Conservation (phyloP, 2,329 filamentous ascomycete genomes). For the Clonostachys rhizophaga region DNA sequence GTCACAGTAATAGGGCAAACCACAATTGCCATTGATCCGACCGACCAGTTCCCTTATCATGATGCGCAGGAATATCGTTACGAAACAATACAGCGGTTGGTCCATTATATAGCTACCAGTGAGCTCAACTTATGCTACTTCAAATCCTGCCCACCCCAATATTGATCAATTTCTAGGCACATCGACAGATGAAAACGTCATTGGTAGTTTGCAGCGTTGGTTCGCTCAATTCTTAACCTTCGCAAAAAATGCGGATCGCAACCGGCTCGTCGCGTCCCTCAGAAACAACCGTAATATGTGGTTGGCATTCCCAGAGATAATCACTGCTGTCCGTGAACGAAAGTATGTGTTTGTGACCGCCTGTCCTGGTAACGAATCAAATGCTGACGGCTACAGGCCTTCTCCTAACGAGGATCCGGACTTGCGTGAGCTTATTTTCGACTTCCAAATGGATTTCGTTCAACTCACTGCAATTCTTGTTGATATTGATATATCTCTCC, state of each 20-base stretch:
- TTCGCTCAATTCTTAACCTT: conserved; percentile 12
- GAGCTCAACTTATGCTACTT: background rate
- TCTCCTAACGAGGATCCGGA: conserved; percentile 11
- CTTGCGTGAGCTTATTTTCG: conserved; percentile 19
- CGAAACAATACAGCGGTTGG: conserved; percentile 25
- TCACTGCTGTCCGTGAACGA: conserved; percentile 23
- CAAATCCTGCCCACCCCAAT: background rate
- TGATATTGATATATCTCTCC: conserved; percentile 36
- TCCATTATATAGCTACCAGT: conserved; percentile 18
- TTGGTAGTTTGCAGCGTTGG: conserved; percentile 13
- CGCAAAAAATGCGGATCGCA: conserved; percentile 22
- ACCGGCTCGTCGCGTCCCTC: conserved; percentile 34
- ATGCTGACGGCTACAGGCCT: conserved; percentile 11
- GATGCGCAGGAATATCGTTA: conserved; percentile 19
- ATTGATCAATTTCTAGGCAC: background rate
- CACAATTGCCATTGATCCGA: conserved; percentile 27
- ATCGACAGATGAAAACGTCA: background rate
- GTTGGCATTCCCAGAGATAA: conserved; percentile 44
- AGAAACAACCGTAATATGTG: conserved; percentile 43
- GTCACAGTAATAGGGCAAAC: background rate
- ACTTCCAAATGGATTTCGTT: conserved; percentile 36
- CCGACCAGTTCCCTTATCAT: conserved; percentile 40
- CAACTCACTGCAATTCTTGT: conserved; percentile 47
- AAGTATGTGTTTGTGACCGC: conserved; percentile 26
- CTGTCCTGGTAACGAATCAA: background rate